Evolutionary conservation across 139 green algal genomes (phyloP).

Genomic region (Yamagishiella unicocca): DNA sequence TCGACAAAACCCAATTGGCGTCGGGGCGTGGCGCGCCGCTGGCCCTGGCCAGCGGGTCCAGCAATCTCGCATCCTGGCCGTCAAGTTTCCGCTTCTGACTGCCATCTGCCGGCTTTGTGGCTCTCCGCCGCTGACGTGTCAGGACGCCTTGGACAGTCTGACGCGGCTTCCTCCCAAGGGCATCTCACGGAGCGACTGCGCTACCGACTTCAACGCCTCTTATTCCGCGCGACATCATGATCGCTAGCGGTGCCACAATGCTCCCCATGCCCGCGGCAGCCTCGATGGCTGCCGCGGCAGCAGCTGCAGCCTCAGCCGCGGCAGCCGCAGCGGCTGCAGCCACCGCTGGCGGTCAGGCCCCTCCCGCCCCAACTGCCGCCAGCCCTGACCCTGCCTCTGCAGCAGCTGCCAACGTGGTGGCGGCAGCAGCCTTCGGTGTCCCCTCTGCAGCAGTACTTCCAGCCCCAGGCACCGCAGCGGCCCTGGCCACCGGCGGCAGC

Average conservation of each 20-base stretch:
- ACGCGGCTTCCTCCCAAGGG: no score
- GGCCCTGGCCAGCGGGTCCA: no score
- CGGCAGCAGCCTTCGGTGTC: neutral
- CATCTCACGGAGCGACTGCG: no score
- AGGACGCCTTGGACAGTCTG: no score
- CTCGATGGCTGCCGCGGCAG: slow-evolving; percentile 5
- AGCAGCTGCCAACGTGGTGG: neutral
- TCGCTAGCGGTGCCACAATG: neutral
- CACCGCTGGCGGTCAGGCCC: neutral
- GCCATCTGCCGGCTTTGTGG: no score
- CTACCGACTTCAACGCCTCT: no score
- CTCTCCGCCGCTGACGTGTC: no score
- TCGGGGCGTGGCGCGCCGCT: no score
- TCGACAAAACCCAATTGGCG: no score
- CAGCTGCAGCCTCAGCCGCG: slow-evolving; percentile 14
- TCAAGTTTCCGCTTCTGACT: no score
- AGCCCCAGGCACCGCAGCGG: neutral
- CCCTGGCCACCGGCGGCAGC: neutral
- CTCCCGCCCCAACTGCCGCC: neutral
- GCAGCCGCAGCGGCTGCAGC: slow-evolving; percentile 1
- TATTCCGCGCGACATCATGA: no score
- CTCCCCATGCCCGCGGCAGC: neutral
- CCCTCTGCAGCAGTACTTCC: neutral
- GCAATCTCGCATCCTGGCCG: no score
- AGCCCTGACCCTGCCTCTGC: neutral